A percentile compares a stretch with the other conserved stretches of the same genome.
These are phyloP conservation scores for Xylaria telfairii DNA, from an alignment of 495 filamentous ascomycete genomes.

Conservation along the genomic window DNA sequence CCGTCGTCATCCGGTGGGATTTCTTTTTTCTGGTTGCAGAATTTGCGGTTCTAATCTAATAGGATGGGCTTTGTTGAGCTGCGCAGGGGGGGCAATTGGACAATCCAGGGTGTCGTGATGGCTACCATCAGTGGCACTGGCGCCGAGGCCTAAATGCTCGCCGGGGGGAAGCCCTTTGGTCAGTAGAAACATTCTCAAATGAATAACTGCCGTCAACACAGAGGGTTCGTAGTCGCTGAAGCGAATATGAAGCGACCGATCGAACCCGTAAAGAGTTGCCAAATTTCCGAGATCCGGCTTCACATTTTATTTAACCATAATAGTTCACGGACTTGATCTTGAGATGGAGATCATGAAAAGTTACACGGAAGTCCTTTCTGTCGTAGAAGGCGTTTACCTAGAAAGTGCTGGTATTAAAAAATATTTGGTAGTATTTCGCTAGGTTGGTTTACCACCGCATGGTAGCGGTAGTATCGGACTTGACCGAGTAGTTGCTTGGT, in stretches of 20 bases:
- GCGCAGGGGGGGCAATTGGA: slow-evolving; percentile 75
- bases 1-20: slow-evolving; percentile 79
- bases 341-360: slow-evolving; percentile 84
- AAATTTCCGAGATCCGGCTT: slow-evolving; percentile 77
- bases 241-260: slow-evolving; percentile 80
- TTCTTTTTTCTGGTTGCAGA: too few relatives aligned
- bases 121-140: slow-evolving; percentile 57
- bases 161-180: slow-evolving; percentile 34
- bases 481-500: slow-evolving; percentile 89
- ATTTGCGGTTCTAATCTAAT: slow-evolving; percentile 83
- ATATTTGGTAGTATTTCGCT: slow-evolving; percentile 50
- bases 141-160: slow-evolving; percentile 4
- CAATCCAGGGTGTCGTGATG: slow-evolving; percentile 77
- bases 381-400: slow-evolving; percentile 75
- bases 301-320: slow-evolving; percentile 56
- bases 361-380: slow-evolving; percentile 83
- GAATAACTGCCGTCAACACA: slow-evolving; percentile 73
- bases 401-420: slow-evolving; percentile 76
- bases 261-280: slow-evolving; percentile 81
- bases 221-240: slow-evolving; percentile 87
- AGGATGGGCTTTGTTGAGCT: slow-evolving; percentile 94
- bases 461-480: slow-evolving; percentile 87
- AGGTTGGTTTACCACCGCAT: slow-evolving; percentile 76
- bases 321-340: slow-evolving; percentile 94
- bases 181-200: slow-evolving; percentile 93